Conservation (phyloP, 73 alveolate species). For the Paramecium sexaurelia region DNA sequence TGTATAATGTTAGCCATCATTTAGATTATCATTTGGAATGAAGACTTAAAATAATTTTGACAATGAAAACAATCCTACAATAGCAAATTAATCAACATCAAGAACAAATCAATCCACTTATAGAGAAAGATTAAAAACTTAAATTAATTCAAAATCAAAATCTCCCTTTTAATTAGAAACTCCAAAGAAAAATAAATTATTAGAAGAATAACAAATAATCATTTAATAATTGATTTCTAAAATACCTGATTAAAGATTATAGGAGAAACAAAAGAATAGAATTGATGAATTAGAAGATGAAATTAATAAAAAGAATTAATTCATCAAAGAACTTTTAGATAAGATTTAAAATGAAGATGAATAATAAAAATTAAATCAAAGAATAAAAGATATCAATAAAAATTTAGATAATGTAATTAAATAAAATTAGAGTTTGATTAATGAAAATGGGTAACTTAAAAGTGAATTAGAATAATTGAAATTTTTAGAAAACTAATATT, state of each 20-base stretch:
- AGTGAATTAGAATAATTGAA: not conserved
- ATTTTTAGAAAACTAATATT: not conserved
- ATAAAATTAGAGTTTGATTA: not conserved
- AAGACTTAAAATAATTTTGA: not conserved
- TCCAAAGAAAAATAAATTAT: not conserved
- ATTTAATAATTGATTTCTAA: not conserved
- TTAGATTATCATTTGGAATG: not conserved
- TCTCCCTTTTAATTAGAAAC: constrained; percentile 7
- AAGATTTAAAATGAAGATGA: not conserved
- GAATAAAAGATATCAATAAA: not conserved
- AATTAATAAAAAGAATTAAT: not conserved
- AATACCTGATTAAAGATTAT: not conserved
- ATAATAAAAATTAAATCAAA: not conserved
- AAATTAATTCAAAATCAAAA: constrained; percentile 14
- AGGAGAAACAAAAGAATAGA: not conserved
- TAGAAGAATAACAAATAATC: not conserved
- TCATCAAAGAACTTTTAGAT: not conserved
- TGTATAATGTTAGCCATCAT: not conserved
- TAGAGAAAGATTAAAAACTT: not conserved
- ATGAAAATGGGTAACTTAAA: not conserved
- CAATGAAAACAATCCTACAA: not conserved
- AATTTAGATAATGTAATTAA: not conserved
- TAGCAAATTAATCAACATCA: not conserved
- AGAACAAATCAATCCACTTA: not conserved
- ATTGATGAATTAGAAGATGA: not conserved